Base-by-base conservation (phyloP, 139 green algal species). In the Chlorella sp. region DNA sequence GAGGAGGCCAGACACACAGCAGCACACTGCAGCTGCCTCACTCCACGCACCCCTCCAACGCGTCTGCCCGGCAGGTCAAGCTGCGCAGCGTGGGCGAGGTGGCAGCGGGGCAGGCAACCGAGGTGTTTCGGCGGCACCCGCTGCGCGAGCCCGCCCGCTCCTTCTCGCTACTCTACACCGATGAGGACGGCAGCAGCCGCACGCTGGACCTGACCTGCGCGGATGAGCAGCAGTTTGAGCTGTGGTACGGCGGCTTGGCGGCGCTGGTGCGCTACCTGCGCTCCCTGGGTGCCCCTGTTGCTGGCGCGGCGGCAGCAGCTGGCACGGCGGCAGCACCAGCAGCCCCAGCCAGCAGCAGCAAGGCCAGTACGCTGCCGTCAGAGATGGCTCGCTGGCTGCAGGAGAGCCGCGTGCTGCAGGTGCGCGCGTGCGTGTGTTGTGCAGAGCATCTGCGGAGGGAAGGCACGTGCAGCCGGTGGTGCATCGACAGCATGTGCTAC, bases 111-210 rank as follows among this genome's bases (percentile, higher is more conserved):
- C 94, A 96, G 81, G 84, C 81, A 1, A 96, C 92, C 1, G 84
- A 92, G 22, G 90, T 93, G 26, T 97, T 97, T 65, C 76, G 78
- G 64, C 87, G 90, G 8, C 81, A 92, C 78, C 90, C 89, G 16
- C 76, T 93, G 80, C 91, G 91, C 1, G 64, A 89, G 19, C 68
- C 76, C 7, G 84, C 81, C 24, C 38, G 88, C 20, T 96, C 90
- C 26, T 95, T 97, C 86, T 95, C 91, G 22, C 83, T 97, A 54
- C 82, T 91, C 0, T 97, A 97, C 84, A n/a, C 62, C 3, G 90
- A 96, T 41, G 89, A 91, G 40, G 81, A 88, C 81, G 62, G 68
- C 78, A 44, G 26, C 14, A 38, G 36, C 68, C 89, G 93, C 40
- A 95, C 92, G 34, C 77, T 97, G 80, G 94, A 97, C 80, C 87